These are phyloP conservation scores for Agrocybe praecox DNA, from an alignment of 768 basidiomycete genomes.

Conservation along the genomic window DNA sequence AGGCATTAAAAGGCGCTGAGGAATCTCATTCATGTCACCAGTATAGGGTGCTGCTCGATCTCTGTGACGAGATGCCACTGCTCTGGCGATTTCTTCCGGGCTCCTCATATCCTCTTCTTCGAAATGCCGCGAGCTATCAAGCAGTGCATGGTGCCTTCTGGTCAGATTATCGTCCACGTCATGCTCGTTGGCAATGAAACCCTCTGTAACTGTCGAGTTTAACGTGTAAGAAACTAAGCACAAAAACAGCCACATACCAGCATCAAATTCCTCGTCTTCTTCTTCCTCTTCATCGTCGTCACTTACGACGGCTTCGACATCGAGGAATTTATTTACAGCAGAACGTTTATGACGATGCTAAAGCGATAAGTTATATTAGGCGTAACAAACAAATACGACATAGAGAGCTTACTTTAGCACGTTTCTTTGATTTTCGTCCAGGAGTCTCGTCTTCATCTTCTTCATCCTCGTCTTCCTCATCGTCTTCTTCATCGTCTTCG, in stretches of 20 bases:
- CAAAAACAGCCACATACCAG: conserved; percentile 35
- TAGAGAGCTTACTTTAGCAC: conserved; percentile 51
- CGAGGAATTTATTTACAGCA: conserved; percentile 82
- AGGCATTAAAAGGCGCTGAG: conserved; percentile 94
- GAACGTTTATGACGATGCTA: conserved; percentile 70
- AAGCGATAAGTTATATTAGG: conserved; percentile 2
- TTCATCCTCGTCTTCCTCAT: conserved; percentile 46
- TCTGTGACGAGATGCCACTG: conserved; percentile 77
- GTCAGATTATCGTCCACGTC: conserved; percentile 66
- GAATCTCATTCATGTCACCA: conserved; percentile 92
- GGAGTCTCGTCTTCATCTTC: conserved; percentile 57
- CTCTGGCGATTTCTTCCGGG: conserved; percentile 82
- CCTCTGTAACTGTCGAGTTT: conserved; percentile 42
- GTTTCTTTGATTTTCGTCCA: conserved; percentile 55
- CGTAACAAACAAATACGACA: conserved; percentile 11
- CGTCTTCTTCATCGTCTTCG: conserved; percentile 26
- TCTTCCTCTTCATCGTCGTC: conserved; percentile 97
- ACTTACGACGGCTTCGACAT: conserved; percentile 95
- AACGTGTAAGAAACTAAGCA: conserved; percentile 9
- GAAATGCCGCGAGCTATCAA: conserved; percentile 63
- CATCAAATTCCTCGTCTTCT: conserved; percentile 71
- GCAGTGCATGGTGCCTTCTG: conserved; percentile 64
- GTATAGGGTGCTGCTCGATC: conserved; percentile 73
- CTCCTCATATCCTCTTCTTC: conserved; percentile 77
- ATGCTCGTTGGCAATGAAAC: conserved; percentile 70